These are phyloP conservation scores for Solanum hybrid DNA, from an alignment of 305 asterid species.

Conservation along the genomic window DNA sequence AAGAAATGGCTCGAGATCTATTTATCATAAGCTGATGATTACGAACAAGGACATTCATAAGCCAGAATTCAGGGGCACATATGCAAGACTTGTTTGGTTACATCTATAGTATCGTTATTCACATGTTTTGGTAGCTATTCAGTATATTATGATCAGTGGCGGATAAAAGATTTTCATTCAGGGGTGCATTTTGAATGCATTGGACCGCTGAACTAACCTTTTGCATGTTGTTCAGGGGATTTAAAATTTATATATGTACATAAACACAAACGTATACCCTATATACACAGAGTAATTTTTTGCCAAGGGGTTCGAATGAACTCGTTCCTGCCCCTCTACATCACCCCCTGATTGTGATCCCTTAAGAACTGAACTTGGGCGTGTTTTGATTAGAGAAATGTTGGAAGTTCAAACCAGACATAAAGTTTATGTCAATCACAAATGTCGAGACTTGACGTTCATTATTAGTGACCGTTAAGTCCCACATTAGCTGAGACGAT, in stretches of 20 bases:
- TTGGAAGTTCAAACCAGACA: background rate
- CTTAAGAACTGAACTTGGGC: background rate
- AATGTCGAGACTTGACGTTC: background rate
- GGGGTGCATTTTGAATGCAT: background rate
- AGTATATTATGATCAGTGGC: background rate
- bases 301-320: background rate
- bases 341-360: background rate
- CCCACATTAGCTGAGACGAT: background rate
- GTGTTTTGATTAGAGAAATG: background rate
- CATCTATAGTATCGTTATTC: background rate
- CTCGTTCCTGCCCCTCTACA: background rate
- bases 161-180: background rate
- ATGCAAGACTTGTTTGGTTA: background rate
- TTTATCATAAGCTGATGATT: background rate
- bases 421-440: background rate
- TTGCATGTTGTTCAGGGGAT: background rate
- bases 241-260: background rate
- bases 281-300: no score
- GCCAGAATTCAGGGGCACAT: background rate
- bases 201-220: background rate
- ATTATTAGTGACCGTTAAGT: background rate
- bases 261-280: background rate
- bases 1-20: background rate
- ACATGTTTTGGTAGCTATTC: background rate
- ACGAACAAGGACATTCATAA: background rate